Base-by-base conservation (phyloP, 2,329 filamentous ascomycete species). In the Colletotrichum nymphaeae region DNA sequence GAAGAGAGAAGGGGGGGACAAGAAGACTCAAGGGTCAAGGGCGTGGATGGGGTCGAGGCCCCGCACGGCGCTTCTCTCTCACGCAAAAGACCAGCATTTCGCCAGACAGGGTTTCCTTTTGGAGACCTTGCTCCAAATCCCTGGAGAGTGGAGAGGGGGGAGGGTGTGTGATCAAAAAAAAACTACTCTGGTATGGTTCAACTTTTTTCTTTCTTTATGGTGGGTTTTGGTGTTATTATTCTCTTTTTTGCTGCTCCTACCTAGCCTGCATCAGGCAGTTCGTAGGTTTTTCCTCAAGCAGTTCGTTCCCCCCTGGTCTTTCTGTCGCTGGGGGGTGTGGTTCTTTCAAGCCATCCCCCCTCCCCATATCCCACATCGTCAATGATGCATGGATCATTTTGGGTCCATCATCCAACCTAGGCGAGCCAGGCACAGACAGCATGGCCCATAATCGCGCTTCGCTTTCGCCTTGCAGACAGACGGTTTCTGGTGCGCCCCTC, bases 211-310 rank as follows among this genome's bases (percentile, higher is more conserved):
- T 19, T 14, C 19, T 49, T 49, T n/a, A 22, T 22, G 42, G 19
- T 49, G 42, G 42, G 42, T 22, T 19, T 49, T 19, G 57, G 35
- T 32, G 24, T 30, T 30, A 24, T 35, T 35, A 35, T 35, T 12
- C 32, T 35, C 32, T 62, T 49, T 24, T 26, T 56, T 68, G 42
- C 37, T 42, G 5, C 37, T 42, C 37, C 37, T 42, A 16, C 37
- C 59, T 69, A 73, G 59, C 26, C 70, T 70, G 70, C 67, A 73
- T 70, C 60, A 70, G 70, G 70, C 52, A 73, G 46, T 57, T 67
- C 59, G 22, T 69, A 28, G 55, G 42, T n/a, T 22, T 49, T 22
- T 11, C 5, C 57, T 46, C 22, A 63, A 42, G 46, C 62, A 64
- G 8, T 14, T n/a, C 60, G 32, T 35, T 12, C 32, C 9, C 32